Evolutionary conservation across 164 flowering plant species (phyloP).

Genomic region (Platanus orientalis): DNA sequence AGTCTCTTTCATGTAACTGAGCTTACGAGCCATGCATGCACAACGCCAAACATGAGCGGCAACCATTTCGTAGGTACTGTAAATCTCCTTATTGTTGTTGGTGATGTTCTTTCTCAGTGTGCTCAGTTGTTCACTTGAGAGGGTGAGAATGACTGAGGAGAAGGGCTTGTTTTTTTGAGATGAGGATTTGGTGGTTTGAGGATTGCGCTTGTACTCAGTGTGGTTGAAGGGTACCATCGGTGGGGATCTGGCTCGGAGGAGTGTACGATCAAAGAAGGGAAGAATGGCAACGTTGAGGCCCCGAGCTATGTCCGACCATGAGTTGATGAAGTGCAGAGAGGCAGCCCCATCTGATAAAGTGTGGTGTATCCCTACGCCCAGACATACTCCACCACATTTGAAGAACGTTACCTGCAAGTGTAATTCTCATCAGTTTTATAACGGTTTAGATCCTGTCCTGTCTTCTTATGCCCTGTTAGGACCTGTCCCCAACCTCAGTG

Average conservation of each 20-base stretch:
- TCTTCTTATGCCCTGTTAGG: too few species aligned
- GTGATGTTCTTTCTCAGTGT: slow-evolving; percentile 23
- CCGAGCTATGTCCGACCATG: slow-evolving; percentile 51
- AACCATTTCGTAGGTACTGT: slow-evolving; percentile 25
- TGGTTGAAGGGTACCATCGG: slow-evolving; percentile 12
- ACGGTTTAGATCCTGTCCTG: too few species aligned
- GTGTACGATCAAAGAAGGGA: slow-evolving; percentile 36
- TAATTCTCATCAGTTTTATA: too few species aligned
- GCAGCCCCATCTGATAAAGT: slow-evolving; percentile 40
- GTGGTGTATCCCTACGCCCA: slow-evolving; percentile 33
- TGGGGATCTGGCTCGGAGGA: slow-evolving; percentile 3
- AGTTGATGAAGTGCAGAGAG: slow-evolving; percentile 34
- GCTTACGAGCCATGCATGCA: slow-evolving; percentile 26
- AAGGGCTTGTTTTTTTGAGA: too few species aligned
- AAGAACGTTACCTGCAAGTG: slow-evolving; percentile 49
- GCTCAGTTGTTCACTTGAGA: slow-evolving; percentile 23
- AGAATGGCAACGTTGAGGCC: slow-evolving; percentile 9
- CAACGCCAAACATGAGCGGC: slow-evolving; percentile 37
- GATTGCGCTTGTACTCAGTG: slow-evolving; percentile 27
- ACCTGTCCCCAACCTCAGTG: too few species aligned
- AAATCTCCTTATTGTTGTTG: slow-evolving; percentile 3
- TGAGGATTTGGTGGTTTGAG: too few species aligned
- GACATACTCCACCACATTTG: slow-evolving; percentile 39
- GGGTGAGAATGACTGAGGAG: too few species aligned
- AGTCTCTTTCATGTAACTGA: slow-evolving; percentile 15